Evolutionary conservation across 495 filamentous ascomycete genomes (phyloP), one percentile per base, ranked within the genome.

Genomic region (Penicillium mononematosum): DNA sequence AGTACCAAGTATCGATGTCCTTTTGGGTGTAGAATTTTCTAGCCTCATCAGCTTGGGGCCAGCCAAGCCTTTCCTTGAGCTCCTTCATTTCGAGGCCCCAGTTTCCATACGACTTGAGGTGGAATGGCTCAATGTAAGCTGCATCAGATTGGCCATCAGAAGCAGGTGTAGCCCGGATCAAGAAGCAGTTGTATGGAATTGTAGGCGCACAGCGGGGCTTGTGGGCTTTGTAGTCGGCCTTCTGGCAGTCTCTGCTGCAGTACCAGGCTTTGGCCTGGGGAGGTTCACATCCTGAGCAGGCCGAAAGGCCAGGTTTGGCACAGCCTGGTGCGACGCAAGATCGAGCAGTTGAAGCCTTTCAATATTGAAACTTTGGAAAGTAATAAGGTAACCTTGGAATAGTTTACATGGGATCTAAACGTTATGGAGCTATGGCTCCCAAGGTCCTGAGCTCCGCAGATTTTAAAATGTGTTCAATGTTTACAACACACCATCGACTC

Each of bases 271-370:
- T 57, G 7, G 55, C 4, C n/a, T 51, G 50, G 24, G 46, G 38
- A 6, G 34, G 9, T 12, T 20, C 24, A 31, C 46, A 57, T 11
- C 24, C 36, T 11, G 22, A 4, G 38, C 24, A 19, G 24, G 46
- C 44, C 14, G 3, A 24, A 17, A 16, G 17, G 17, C 45, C 53
- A 5, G 31, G 6, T n/a, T 56, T 44, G 45, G 25, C 31, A n/a
- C 45, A 57, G 25, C 5, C 19, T 12, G 2, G 81, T 56, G 82
- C 88, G 46, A 84, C 1, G 20, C 20, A 20, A 20, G 20, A 1
- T 20, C 20, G 20, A 20, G 20, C 20, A 20, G 20, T 20, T 5
- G 11, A 34, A 34, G 0, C 5, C 4, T 36, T 36, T 36, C 1
- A 36, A 16, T 14, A 12, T 36, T 14, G 32, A 1, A 36, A 36